Percentiles rank a stretch among this genome's conserved stretches.
These are phyloP conservation scores for Rhizopus sp. DNA, from an alignment of 371 early-diverging fungal genomes.

Conservation along the genomic window DNA sequence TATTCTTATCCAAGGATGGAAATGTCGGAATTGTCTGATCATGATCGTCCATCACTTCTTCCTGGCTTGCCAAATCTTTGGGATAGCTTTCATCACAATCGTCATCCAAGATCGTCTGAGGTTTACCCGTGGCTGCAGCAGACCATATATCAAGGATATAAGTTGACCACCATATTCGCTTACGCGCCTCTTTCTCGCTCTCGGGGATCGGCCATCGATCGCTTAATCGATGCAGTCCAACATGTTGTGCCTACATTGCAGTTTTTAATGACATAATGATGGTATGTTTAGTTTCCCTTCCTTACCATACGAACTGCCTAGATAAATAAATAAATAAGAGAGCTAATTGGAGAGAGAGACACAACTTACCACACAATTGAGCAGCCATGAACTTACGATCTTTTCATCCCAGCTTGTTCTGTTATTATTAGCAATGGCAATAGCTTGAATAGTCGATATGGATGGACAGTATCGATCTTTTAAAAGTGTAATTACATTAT, in stretches of 20 bases:
- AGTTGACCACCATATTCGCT: conserved; percentile 69
- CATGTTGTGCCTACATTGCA: conserved; percentile 55
- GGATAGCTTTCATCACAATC: conserved; percentile 50
- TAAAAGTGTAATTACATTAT: conserved; percentile 36
- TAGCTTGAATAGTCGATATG: conserved; percentile 45
- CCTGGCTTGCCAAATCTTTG: conserved; percentile 41
- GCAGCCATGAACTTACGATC: conserved; percentile 39
- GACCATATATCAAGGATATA: conserved; percentile 64
- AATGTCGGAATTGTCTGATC: conserved; percentile 23
- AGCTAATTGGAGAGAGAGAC: background rate
- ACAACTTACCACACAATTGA: conserved; percentile 37
- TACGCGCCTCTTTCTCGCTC: conserved; percentile 60
- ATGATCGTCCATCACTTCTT: conserved; percentile 46
- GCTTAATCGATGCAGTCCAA: conserved; percentile 67
- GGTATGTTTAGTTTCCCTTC: background rate
- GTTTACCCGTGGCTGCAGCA: conserved; percentile 52
- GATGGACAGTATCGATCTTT: conserved; percentile 36
- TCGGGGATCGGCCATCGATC: conserved; percentile 52
- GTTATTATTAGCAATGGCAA: conserved; percentile 44
- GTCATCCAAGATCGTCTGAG: conserved; percentile 56
- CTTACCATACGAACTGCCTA: conserved; percentile 11
- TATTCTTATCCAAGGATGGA: conserved; percentile 38
- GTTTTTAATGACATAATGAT: background rate
- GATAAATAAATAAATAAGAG: background rate
- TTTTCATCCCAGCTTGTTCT: conserved; percentile 44